A percentile compares a stretch with the other conserved stretches of the same genome.
Conservation (phyloP, 2,329 filamentous ascomycete species). For the Xylariaceae sp. region DNA sequence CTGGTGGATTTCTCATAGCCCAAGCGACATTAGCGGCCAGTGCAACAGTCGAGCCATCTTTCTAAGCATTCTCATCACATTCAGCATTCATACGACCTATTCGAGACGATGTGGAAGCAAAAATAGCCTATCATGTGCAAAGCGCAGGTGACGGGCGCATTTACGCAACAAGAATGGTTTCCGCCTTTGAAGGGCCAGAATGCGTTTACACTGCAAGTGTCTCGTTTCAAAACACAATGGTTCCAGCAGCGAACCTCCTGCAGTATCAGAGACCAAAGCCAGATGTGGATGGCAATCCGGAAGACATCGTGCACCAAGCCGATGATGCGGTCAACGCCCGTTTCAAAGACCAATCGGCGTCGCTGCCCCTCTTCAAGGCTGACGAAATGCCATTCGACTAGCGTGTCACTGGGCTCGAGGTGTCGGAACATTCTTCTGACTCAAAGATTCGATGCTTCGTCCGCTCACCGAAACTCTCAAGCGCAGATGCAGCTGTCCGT, state of each 20-base stretch:
- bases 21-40: constrained; percentile 16
- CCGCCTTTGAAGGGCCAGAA: constrained; percentile 3
- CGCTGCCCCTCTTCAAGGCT: not conserved
- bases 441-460: constrained; percentile 1
- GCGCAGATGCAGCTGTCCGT: not conserved
- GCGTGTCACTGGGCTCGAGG: constrained; percentile 1
- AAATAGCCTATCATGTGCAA: constrained; percentile 11
- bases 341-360: not conserved
- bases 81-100: constrained; percentile 15
- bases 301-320: not conserved
- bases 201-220: constrained; percentile 13
- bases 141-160: constrained; percentile 9
- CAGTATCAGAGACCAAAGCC: not conserved
- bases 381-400: constrained; percentile 10
- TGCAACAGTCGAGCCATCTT: constrained; percentile 8
- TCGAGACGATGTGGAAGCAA: not conserved
- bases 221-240: constrained; percentile 12
- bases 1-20: constrained; percentile 7
- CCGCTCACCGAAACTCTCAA: constrained; percentile 4
- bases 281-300: not conserved
- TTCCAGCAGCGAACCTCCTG: not conserved
- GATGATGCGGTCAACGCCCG: not conserved
- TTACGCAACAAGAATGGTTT: constrained; percentile 15
- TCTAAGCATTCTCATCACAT: constrained; percentile 15
- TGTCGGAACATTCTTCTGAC: not conserved